Conservation (phyloP, 202 grass and related monocot species). For the Saccharum hybrid region DNA sequence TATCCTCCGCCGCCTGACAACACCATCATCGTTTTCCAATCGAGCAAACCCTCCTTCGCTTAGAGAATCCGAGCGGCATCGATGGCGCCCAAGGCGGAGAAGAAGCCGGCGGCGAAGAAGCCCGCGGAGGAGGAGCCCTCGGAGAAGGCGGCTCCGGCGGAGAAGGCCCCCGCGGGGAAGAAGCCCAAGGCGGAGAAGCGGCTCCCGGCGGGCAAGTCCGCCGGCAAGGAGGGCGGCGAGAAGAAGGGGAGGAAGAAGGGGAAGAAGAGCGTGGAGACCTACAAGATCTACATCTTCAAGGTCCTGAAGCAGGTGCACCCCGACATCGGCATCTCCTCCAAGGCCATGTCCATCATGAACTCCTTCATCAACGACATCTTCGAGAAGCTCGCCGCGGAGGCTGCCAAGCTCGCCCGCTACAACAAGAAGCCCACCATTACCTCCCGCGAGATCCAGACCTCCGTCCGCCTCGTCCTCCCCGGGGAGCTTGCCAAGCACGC, state of each 20-base stretch:
- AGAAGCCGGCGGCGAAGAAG: constrained; percentile 72
- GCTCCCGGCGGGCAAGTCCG: constrained; percentile 31
- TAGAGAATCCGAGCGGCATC: background rate
- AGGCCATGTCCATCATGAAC: constrained; percentile 44
- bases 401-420: constrained; percentile 54
- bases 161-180: constrained; percentile 40
- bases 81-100: constrained; percentile 76
- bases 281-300: constrained; percentile 47
- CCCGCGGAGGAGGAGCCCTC: constrained; percentile 48
- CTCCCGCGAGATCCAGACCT: constrained; percentile 53
- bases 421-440: constrained; percentile 52
- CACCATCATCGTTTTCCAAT: background rate
- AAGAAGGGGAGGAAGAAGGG: constrained; percentile 32
- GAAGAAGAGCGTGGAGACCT: constrained; percentile 41
- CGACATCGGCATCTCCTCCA: constrained; percentile 34
- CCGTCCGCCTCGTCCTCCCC: constrained; percentile 50
- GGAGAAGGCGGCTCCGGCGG: constrained; percentile 39
- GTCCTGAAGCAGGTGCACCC: constrained; percentile 42
- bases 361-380: constrained; percentile 49
- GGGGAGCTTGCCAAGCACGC: constrained; percentile 48
- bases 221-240: constrained; percentile 39
- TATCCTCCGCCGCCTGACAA: background rate
- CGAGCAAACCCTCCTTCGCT: background rate
- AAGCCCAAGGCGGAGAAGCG: constrained; percentile 47
- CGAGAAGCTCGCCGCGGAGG: constrained; percentile 47